These are phyloP conservation scores for Hypomontagnella submonticulosa DNA, from an alignment of 495 filamentous ascomycete genomes.

Conservation along the genomic window DNA sequence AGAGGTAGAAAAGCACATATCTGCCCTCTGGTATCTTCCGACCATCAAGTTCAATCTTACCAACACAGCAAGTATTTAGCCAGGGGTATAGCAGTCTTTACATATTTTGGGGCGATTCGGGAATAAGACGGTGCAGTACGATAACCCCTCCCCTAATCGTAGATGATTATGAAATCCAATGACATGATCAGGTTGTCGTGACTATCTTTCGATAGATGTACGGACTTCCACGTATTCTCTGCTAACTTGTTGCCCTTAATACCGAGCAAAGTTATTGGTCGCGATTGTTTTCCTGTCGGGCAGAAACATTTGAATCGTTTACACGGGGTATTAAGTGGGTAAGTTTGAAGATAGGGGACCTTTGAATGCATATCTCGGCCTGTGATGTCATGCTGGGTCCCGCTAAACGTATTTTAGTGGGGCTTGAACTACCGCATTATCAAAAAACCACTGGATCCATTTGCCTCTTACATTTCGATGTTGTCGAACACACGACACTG, in stretches of 20 bases:
- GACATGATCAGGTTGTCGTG: too few relatives aligned
- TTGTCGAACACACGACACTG: not conserved
- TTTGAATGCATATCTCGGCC: constrained; percentile 11
- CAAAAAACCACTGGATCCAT: constrained; percentile 4
- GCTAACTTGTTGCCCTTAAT: too few relatives aligned
- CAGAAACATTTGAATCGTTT: too few relatives aligned
- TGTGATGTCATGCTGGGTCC: constrained; percentile 35
- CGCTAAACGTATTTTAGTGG: constrained; percentile 21
- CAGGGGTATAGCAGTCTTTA: constrained; percentile 36
- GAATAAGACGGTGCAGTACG: too few relatives aligned
- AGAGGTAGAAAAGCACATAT: constrained; percentile 50
- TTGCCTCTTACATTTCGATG: constrained; percentile 2
- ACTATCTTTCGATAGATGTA: too few relatives aligned
- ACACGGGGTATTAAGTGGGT: not conserved
- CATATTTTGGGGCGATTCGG: constrained; percentile 18
- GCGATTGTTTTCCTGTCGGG: too few relatives aligned
- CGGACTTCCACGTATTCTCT: too few relatives aligned
- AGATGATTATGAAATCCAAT: too few relatives aligned
- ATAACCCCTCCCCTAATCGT: too few relatives aligned
- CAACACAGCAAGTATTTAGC: constrained; percentile 49
- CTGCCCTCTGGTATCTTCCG: constrained; percentile 46
- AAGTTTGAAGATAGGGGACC: constrained; percentile 8
- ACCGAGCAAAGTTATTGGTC: too few relatives aligned
- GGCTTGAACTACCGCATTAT: constrained; percentile 3
- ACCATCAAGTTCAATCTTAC: constrained; percentile 53